A percentile compares a stretch with the other conserved stretches of the same genome.
Evolutionary conservation across 2,329 filamentous ascomycete genomes (phyloP).

Genomic region (Pseudonectria foliicola): DNA sequence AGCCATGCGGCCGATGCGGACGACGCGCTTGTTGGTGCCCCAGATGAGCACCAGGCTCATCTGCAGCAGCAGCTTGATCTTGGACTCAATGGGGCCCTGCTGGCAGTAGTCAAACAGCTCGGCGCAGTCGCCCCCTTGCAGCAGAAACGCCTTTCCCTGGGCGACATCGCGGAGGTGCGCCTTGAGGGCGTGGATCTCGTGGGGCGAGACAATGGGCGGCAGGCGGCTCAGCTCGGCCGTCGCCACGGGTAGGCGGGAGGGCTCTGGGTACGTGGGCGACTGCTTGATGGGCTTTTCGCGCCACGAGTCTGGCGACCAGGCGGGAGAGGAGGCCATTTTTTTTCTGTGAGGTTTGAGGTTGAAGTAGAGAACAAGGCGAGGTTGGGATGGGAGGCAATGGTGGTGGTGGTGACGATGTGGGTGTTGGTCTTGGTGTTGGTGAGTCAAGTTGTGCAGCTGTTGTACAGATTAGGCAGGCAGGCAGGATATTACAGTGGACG

Average conservation of each 20-base stretch:
- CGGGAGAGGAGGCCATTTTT: constrained; percentile 9
- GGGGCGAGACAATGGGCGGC: constrained; percentile 72
- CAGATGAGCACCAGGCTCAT: constrained; percentile 96
- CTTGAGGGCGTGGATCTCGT: constrained; percentile 75
- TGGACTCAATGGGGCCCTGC: constrained; percentile 82
- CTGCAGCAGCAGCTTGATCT: constrained; percentile 92
- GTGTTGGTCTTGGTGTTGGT: too few relatives aligned
- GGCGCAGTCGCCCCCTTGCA: constrained; percentile 95
- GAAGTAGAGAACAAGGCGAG: too few relatives aligned
- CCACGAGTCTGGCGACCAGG: constrained; percentile 63
- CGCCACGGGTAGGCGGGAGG: constrained; percentile 50
- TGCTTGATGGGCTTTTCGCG: constrained; percentile 73
- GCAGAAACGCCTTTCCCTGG: constrained; percentile 80
- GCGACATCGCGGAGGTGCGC: constrained; percentile 77
- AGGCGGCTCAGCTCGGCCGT: constrained; percentile 58
- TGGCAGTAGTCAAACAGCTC: constrained; percentile 97
- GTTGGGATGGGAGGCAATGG: too few relatives aligned
- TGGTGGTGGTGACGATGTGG: too few relatives aligned
- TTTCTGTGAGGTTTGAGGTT: not conserved
- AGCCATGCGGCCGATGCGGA: constrained; percentile 91
- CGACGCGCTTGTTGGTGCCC: constrained; percentile 73
- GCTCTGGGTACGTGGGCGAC: constrained; percentile 61
- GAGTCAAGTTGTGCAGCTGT: too few relatives aligned
- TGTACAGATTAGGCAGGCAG: too few relatives aligned
- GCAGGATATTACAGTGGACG: too few relatives aligned